Evolutionary conservation across 176 grass and related monocot species (phyloP).

Genomic region (Triticum urartu): DNA sequence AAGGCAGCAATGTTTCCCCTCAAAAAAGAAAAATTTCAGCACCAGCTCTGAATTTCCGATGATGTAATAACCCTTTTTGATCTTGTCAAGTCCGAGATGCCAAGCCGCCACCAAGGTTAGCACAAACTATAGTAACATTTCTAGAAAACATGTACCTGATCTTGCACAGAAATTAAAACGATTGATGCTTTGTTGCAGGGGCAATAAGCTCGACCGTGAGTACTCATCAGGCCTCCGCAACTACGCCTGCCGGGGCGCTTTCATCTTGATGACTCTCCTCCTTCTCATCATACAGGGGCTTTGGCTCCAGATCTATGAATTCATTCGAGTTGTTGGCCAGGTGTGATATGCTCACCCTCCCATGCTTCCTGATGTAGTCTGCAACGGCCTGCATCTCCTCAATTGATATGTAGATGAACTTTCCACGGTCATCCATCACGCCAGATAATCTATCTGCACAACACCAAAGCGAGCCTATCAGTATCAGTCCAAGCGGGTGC

Average conservation of each 20-base stretch:
- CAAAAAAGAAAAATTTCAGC: neutral
- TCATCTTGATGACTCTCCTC: conserved; percentile 29
- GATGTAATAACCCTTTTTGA: neutral
- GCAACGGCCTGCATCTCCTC: conserved; percentile 95
- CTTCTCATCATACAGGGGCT: conserved; percentile 39
- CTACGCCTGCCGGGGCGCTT: conserved; percentile 9
- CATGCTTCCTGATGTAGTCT: conserved; percentile 83
- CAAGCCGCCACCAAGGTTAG: conserved; percentile 5
- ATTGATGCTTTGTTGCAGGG: neutral
- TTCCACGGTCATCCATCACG: conserved; percentile 98
- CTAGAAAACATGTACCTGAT: neutral
- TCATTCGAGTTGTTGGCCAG: conserved; percentile 82
- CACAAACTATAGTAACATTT: neutral
- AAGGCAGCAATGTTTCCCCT: too few relatives aligned
- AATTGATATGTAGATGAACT: conserved; percentile 86
- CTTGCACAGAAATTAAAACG: neutral
- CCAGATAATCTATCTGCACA: conserved; percentile 80
- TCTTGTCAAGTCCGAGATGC: neutral
- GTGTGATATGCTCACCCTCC: conserved; percentile 89
- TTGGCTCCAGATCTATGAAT: conserved; percentile 86
- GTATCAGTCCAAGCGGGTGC: neutral
- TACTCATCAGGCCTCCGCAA: neutral
- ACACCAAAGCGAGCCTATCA: neutral
- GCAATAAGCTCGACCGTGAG: neutral
- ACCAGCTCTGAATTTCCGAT: neutral